phyloP scores from a whole-genome alignment of 1,284 basidiomycete species.

The Apiotrichum akiyoshidainum region DNA sequence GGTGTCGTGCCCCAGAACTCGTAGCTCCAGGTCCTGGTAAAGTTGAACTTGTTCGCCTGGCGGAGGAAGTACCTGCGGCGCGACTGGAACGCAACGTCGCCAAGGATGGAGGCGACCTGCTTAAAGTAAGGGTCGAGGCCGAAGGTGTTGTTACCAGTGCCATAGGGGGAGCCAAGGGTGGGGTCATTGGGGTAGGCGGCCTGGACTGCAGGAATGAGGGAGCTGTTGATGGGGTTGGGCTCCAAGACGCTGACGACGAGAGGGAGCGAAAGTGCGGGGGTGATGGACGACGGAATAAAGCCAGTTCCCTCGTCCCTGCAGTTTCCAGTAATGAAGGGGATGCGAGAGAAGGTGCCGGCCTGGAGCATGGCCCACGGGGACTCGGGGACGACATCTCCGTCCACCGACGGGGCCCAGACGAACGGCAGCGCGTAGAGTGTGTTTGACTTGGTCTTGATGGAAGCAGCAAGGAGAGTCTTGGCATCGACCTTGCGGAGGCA shows the following conservation, averaged over 20 bases:
- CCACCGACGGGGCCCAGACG: constrained; percentile 30
- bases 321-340: constrained; percentile 49
- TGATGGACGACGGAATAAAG: constrained; percentile 27
- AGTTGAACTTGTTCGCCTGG: constrained; percentile 24
- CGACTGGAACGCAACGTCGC: constrained; percentile 35
- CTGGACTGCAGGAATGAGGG: constrained; percentile 19
- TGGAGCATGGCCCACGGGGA: constrained; percentile 37
- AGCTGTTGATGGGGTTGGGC: constrained; percentile 11
- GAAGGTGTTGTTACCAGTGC: constrained; percentile 43
- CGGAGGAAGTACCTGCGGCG: constrained; percentile 33
- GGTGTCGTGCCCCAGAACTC: constrained; percentile 28
- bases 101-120: constrained; percentile 28
- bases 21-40: constrained; percentile 37
- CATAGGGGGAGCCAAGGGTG: constrained; percentile 32
- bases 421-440: neutral
- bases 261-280: neutral
- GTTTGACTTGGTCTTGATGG: neutral
- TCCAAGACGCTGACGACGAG: constrained; percentile 11
- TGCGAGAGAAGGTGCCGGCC: constrained; percentile 35
- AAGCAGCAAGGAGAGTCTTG: neutral
- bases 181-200: constrained; percentile 31
- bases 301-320: constrained; percentile 43
- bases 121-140: constrained; percentile 26
- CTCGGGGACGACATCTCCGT: constrained; percentile 43
- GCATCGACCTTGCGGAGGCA: neutral